Evolutionary conservation across 257 asterid species (phyloP).

Genomic region (Rauvolfia tetraphylla): DNA sequence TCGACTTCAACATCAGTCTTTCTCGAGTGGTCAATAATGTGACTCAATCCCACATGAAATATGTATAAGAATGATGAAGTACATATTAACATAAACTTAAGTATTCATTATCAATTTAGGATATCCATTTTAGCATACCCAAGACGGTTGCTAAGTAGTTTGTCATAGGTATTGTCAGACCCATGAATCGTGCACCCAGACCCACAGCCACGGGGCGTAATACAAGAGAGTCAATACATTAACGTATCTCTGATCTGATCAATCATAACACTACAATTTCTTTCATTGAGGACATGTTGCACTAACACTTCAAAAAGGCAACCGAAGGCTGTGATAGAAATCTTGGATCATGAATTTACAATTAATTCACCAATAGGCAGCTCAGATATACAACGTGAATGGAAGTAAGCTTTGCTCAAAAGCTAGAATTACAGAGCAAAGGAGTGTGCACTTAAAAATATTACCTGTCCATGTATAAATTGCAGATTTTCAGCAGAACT

Average conservation of each 20-base stretch:
- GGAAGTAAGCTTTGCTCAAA: not conserved
- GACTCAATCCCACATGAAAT: too few relatives aligned
- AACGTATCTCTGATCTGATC: not conserved
- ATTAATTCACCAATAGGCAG: not conserved
- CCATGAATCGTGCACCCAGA: too few relatives aligned
- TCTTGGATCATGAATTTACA: conserved; percentile 1
- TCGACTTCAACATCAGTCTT: too few relatives aligned
- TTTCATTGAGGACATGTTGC: not conserved
- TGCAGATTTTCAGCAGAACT: conserved; percentile 11
- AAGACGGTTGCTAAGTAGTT: too few relatives aligned
- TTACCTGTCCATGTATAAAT: not conserved
- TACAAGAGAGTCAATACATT: not conserved
- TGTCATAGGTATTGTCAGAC: too few relatives aligned
- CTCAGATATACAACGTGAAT: conserved; percentile 5
- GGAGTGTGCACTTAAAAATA: conserved; percentile 12
- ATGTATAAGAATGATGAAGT: too few relatives aligned
- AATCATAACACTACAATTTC: not conserved
- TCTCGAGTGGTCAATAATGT: too few relatives aligned
- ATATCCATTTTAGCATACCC: too few relatives aligned
- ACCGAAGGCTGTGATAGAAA: not conserved
- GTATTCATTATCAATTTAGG: too few relatives aligned
- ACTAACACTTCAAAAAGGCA: not conserved
- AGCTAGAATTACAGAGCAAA: not conserved
- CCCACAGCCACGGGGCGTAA: too few relatives aligned
- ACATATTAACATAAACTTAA: too few relatives aligned